Base-by-base conservation (phyloP, 2,329 filamentous ascomycete genomes). In the Helicocarpus griseus region DNA sequence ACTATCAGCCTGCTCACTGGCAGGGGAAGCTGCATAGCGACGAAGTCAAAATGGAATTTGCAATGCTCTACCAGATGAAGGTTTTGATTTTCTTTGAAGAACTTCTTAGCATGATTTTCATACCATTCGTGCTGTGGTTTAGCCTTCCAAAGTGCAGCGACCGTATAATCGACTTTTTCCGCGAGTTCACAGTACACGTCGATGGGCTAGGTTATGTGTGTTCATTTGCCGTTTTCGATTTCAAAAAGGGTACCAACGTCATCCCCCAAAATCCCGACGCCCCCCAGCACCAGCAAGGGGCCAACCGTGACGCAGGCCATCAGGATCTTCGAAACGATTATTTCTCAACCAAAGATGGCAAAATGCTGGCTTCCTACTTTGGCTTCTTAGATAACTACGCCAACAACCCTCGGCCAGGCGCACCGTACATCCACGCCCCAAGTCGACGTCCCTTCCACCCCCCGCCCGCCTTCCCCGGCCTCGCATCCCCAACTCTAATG, bases 291-390 rank as follows among this genome's bases (percentile, higher is more conserved):
- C 9, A 69, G 58, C 54, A 67, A 58, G 69, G 70, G 53, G n/a
- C 7, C 2, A 7, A 17, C 21, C 29, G 26, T 5, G 58, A 68
- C 60, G 60, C 57, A 28, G 54, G 65, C 58, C 50, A 66, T 61
- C 56, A 76, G n/a, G 86, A 89, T 64, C 78, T 89, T 8, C 82
- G 93, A 9, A 87, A 93, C 53, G 90, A 96, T 60, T 97, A 97
- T 66, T 97, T 93, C 64, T 83, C 88, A 21, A 89, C 89, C 8
- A 96, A 96, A 64, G 90, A 98, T 62, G 88, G 90, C 56, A 98
- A 98, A 72, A 95, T 98, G 88, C 85, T 93, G n/a, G 87, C 89
- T 14, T 97, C 91, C 0, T 93, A 96, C 65, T 90, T 93, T 62
- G 89, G 90, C 2, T 98, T 98, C 66, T 75, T 96, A 53, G 89